Evolutionary conservation across 495 filamentous ascomycete genomes (phyloP).

Genomic region (Clohesyomyces aquaticus): DNA sequence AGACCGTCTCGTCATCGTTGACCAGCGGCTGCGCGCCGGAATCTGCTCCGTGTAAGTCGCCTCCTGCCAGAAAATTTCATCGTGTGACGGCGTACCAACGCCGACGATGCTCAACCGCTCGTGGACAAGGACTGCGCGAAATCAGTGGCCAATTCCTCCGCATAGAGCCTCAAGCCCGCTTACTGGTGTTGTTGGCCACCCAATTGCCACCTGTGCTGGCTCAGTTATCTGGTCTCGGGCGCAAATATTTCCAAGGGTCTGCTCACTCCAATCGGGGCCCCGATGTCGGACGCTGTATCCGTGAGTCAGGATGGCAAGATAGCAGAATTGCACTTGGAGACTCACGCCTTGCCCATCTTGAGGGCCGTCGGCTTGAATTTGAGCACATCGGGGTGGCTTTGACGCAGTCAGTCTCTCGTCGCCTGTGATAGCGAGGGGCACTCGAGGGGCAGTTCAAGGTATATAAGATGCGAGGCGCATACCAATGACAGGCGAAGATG

Average conservation of each 20-base stretch:
- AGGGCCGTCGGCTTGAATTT: constrained; percentile 97
- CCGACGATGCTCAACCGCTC: constrained; percentile 97
- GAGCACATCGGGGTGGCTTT: constrained; percentile 87
- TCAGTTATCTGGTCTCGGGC: constrained; percentile 34
- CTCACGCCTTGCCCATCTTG: constrained; percentile 93
- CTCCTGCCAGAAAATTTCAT: neutral
- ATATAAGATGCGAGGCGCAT: constrained; percentile 45
- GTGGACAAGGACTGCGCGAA: constrained; percentile 83
- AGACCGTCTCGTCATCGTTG: constrained; percentile 84
- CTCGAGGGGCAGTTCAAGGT: constrained; percentile 12
- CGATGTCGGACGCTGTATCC: constrained; percentile 81
- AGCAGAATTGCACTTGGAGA: constrained; percentile 31
- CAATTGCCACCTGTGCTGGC: constrained; percentile 77
- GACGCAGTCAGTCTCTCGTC: constrained; percentile 49
- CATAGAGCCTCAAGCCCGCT: constrained; percentile 39
- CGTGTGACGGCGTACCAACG: constrained; percentile 67
- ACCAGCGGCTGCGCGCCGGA: constrained; percentile 93
- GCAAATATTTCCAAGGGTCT: constrained; percentile 40
- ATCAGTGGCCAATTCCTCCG: constrained; percentile 35
- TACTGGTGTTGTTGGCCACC: constrained; percentile 86
- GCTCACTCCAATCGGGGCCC: constrained; percentile 98
- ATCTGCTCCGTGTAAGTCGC: constrained; percentile 58
- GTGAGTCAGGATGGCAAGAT: constrained; percentile 18
- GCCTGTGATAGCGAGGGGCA: constrained; percentile 41
- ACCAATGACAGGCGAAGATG: constrained; percentile 95